A percentile compares a stretch with the other conserved stretches of the same genome.
Conservation (phyloP, 2,329 filamentous ascomycete species). For the Aspergillus sclerotialis region DNA sequence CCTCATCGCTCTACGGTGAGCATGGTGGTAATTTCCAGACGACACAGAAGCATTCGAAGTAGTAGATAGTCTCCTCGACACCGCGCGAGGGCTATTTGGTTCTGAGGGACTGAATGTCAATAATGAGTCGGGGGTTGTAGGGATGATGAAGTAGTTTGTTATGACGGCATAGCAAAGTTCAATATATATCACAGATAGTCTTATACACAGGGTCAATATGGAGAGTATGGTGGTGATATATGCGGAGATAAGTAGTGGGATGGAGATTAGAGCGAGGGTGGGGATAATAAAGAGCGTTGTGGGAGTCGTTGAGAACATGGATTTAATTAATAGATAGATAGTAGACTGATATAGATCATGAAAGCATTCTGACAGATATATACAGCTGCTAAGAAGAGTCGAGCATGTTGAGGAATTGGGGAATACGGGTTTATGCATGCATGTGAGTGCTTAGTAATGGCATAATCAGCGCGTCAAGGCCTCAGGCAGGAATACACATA, state of each 20-base stretch:
- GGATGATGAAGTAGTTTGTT: constrained; percentile 45
- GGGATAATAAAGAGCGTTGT: too few relatives aligned
- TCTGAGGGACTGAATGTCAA: constrained; percentile 23
- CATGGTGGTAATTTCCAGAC: not conserved
- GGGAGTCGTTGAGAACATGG: too few relatives aligned
- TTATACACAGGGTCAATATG: constrained; percentile 54
- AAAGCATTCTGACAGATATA: constrained; percentile 1
- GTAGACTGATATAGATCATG: too few relatives aligned
- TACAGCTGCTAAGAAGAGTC: constrained; percentile 14
- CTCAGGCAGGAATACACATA: constrained; percentile 5
- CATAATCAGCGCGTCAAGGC: too few relatives aligned
- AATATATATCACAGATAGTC: constrained; percentile 56
- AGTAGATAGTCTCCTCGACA: not conserved
- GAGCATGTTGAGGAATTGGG: too few relatives aligned
- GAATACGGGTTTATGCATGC: too few relatives aligned
- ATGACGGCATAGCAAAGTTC: constrained; percentile 55
- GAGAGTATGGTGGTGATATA: constrained; percentile 57
- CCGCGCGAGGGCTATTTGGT: constrained; percentile 14
- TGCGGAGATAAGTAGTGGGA: constrained; percentile 58
- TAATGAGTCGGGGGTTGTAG: constrained; percentile 18
- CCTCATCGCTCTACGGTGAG: too few relatives aligned
- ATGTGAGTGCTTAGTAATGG: too few relatives aligned
- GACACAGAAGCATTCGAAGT: not conserved
- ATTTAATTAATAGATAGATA: too few relatives aligned
- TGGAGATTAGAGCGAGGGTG: constrained; percentile 54